These are phyloP conservation scores for Leavenworthia alabamica DNA, from an alignment of 345 rosid species.

Conservation along the genomic window DNA sequence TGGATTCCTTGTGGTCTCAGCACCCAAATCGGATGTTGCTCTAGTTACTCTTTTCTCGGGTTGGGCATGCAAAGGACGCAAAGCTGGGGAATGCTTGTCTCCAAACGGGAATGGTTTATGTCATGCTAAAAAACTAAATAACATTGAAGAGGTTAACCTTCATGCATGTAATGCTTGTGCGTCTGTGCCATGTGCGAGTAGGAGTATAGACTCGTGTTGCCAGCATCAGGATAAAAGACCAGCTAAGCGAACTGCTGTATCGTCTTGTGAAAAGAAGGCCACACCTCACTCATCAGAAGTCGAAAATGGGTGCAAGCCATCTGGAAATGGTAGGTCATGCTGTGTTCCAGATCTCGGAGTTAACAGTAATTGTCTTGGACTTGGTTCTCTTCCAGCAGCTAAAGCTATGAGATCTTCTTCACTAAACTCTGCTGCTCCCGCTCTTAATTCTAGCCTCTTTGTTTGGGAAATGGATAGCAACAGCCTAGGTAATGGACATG, in stretches of 20 bases:
- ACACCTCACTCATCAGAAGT: constrained; percentile 26
- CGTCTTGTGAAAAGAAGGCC: constrained; percentile 31
- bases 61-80: constrained; percentile 90
- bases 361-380: constrained; percentile 49
- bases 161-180: constrained; percentile 42
- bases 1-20: constrained; percentile 37
- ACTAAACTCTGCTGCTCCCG: constrained; percentile 57
- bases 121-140: constrained; percentile 42
- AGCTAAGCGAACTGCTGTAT: constrained; percentile 38
- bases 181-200: constrained; percentile 31
- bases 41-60: constrained; percentile 82
- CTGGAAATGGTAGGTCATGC: constrained; percentile 50
- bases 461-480: constrained; percentile 65
- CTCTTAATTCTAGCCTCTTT: constrained; percentile 83
- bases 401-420: constrained; percentile 68
- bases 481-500: constrained; percentile 37
- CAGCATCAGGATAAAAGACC: constrained; percentile 39
- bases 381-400: constrained; percentile 61
- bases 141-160: constrained; percentile 51
- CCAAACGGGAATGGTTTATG: constrained; percentile 51
- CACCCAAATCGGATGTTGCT: constrained; percentile 60
- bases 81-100: constrained; percentile 58
- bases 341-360: constrained; percentile 90
- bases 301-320: constrained; percentile 27
- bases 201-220: constrained; percentile 20